Conservation (phyloP, 2,329 filamentous ascomycete species). For the Stagonosporopsis rhizophila region DNA sequence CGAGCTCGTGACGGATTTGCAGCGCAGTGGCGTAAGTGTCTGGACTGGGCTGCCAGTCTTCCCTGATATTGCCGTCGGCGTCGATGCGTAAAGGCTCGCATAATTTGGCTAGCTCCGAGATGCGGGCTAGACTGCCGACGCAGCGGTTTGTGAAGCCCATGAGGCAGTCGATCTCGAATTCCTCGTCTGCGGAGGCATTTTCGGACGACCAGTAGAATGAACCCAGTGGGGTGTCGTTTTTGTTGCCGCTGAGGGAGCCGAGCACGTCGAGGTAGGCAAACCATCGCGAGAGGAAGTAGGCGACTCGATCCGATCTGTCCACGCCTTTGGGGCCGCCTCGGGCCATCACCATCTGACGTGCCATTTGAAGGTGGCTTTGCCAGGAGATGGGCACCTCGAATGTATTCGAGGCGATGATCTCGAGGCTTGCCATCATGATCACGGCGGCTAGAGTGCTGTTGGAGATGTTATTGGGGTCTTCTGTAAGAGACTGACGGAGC, state of each 20-base stretch:
- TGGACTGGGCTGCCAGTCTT: constrained; percentile 65
- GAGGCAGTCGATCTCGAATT: constrained; percentile 78
- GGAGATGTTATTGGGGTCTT: constrained; percentile 61
- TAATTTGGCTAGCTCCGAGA: constrained; percentile 73
- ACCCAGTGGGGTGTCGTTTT: constrained; percentile 52
- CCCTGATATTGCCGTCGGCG: constrained; percentile 56
- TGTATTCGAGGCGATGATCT: constrained; percentile 81
- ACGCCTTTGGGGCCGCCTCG: constrained; percentile 66
- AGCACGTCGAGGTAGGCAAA: constrained; percentile 84
- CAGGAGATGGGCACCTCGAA: constrained; percentile 83
- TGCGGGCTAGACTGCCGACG: constrained; percentile 72
- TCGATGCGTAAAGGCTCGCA: constrained; percentile 73
- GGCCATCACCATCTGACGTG: constrained; percentile 75
- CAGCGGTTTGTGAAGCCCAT: constrained; percentile 79
- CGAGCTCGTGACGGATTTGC: constrained; percentile 67
- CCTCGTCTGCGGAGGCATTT: constrained; percentile 64
- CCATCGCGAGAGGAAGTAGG: constrained; percentile 81
- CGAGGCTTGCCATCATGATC: constrained; percentile 83
- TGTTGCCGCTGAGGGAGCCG: constrained; percentile 70
- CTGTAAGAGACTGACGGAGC: constrained; percentile 69
- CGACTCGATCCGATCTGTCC: constrained; percentile 59
- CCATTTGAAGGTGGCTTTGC: constrained; percentile 79
- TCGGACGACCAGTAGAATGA: constrained; percentile 51
- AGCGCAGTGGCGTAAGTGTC: constrained; percentile 65
- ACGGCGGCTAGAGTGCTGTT: constrained; percentile 79